A percentile compares a stretch with the other conserved stretches of the same genome.
Conservation (phyloP, 2,329 filamentous ascomycete genomes). For the Triangularia verruculosa region DNA sequence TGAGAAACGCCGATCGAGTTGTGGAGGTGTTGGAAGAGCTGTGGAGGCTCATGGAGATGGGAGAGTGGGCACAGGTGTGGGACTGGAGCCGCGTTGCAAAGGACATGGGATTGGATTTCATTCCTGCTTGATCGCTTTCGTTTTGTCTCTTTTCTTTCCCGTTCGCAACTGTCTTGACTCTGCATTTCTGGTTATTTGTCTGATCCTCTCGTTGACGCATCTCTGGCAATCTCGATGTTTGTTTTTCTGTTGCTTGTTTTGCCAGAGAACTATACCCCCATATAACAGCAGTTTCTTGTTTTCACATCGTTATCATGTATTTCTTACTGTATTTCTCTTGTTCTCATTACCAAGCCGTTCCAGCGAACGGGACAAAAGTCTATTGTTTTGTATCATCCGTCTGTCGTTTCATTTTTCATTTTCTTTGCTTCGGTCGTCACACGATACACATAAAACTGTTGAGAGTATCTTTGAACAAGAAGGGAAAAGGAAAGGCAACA, state of each 20-base stretch:
- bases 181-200: neutral
- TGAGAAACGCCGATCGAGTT: constrained; percentile 56
- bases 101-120: constrained; percentile 53
- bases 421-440: neutral
- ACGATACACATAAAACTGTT: neutral
- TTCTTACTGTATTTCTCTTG: neutral
- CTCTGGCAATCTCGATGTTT: neutral
- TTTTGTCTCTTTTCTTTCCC: neutral
- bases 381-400: neutral
- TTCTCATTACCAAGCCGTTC: neutral
- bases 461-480: neutral
- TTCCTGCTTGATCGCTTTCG: constrained; percentile 39
- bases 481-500: neutral
- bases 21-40: constrained; percentile 54
- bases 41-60: constrained; percentile 57
- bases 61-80: constrained; percentile 59
- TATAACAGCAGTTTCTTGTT: neutral
- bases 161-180: neutral
- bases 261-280: neutral
- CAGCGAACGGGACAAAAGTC: neutral
- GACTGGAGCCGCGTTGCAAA: constrained; percentile 61
- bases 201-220: neutral
- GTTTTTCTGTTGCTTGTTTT: neutral
- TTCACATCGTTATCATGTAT: neutral
- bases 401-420: neutral